Evolutionary conservation across 2,329 filamentous ascomycete species (phyloP), one percentile per base, ranked within the genome.

Genomic region (Aspergillus aculeatus): DNA sequence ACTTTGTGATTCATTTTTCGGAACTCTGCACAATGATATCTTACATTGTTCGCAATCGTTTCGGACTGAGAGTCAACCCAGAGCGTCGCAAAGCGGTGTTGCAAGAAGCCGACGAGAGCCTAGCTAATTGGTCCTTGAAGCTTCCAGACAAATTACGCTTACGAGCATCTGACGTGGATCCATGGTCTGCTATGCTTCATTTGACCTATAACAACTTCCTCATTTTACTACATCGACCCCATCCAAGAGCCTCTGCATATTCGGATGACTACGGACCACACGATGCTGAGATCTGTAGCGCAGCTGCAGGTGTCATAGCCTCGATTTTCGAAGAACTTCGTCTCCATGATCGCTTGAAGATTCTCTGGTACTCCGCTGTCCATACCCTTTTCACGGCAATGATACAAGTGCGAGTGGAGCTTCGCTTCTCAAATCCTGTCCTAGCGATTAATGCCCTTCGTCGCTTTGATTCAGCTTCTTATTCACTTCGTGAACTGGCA

Each of bases 11-110:
- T 24, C 76, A 83, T 32, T 81, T 82, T 52, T 78, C 80, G 2
- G 77, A 78, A 41, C 74, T 84, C 0, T 84, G 82, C 60, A 75
- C 80, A 21, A 80, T 84, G 66, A 79, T 83, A 47, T 81, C 75
- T 5, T 78, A 76, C 58, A 74, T 78, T 24, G 71, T 78, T 55
- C 73, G 76, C 19, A 76, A 78, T 60, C 69, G 76, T 29, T 79
- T 79, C 57, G 77, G 77, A 7, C 64, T 78, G 21, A 71, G 73
- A 31, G 74, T 77, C 49, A 76, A 68, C 31, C 75, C 68, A 62
- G 75, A 72, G 65, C 72, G 75, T 47, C 74, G 76, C 49, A 79
- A 78, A 64, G 75, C 74, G 10, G 75, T 73, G 38, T 70, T 79
- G 23, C 71, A 72, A 51, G 74, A 77, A 62, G 77, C 76, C 7